Evolutionary conservation across 2,329 filamentous ascomycete species (phyloP).

Genomic region (Colletotrichum karsti): DNA sequence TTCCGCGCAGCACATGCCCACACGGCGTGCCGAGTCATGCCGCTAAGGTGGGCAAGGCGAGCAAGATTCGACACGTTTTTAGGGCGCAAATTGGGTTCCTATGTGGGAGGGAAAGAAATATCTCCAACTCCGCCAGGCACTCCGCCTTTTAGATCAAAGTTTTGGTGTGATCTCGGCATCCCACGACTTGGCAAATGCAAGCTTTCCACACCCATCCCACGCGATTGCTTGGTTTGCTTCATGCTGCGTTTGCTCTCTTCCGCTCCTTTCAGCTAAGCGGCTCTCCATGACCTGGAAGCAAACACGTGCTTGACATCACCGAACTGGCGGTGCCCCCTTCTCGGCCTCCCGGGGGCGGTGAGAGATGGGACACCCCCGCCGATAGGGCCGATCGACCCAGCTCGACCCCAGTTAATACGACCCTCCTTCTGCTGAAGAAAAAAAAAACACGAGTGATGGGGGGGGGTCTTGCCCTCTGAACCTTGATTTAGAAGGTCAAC

Average conservation of each 20-base stretch:
- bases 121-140: background rate
- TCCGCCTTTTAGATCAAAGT: background rate
- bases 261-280: background rate
- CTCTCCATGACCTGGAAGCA: background rate
- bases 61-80: background rate
- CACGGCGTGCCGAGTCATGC: background rate
- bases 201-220: background rate
- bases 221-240: background rate
- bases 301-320: background rate
- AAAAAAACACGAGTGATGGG: background rate
- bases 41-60: background rate
- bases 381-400: constrained; percentile 26
- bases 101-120: background rate
- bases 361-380: constrained; percentile 13
- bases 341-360: constrained; percentile 5
- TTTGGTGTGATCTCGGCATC: background rate
- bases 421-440: background rate
- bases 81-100: background rate
- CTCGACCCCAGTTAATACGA: constrained; percentile 23
- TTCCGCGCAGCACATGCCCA: background rate
- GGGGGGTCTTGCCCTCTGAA: background rate
- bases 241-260: background rate
- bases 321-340: background rate
- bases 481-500: background rate
- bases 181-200: constrained; percentile 8